These are phyloP conservation scores for Russula sp. DNA, from an alignment of 768 basidiomycete species.

Conservation along the genomic window DNA sequence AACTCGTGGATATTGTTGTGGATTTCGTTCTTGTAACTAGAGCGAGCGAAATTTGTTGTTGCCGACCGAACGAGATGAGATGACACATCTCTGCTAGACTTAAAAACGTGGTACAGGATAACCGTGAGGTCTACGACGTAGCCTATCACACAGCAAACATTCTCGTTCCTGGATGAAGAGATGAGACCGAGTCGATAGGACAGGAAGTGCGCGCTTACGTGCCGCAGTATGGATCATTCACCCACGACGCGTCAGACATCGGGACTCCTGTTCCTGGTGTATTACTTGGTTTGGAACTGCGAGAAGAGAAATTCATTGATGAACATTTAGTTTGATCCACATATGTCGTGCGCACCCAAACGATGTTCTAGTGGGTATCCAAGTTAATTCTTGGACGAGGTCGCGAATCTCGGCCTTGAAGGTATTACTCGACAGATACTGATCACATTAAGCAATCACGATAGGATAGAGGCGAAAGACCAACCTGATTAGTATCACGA, in stretches of 20 bases:
- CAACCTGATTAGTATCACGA: not conserved
- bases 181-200: not conserved
- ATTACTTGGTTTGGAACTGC: not conserved
- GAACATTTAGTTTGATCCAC: not conserved
- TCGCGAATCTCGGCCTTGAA: conserved; percentile 2
- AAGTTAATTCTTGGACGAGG: conserved; percentile 1
- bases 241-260: not conserved
- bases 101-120: not conserved
- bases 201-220: not conserved
- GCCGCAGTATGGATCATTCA: not conserved
- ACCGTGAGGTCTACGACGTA: conserved; percentile 12
- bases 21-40: not conserved
- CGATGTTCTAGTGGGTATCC: not conserved
- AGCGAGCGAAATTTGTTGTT: not conserved
- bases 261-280: not conserved
- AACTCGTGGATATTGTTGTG: not conserved
- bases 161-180: not conserved
- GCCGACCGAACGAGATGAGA: not conserved
- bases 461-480: not conserved
- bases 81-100: not conserved
- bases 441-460: not conserved
- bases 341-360: not conserved
- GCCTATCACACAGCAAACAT: conserved; percentile 2
- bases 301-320: not conserved
- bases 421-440: conserved; percentile 1